Evolutionary conservation across 2,329 filamentous ascomycete species (phyloP), one percentile per base, ranked within the genome.

Genomic region (Lecanicillium sp.): DNA sequence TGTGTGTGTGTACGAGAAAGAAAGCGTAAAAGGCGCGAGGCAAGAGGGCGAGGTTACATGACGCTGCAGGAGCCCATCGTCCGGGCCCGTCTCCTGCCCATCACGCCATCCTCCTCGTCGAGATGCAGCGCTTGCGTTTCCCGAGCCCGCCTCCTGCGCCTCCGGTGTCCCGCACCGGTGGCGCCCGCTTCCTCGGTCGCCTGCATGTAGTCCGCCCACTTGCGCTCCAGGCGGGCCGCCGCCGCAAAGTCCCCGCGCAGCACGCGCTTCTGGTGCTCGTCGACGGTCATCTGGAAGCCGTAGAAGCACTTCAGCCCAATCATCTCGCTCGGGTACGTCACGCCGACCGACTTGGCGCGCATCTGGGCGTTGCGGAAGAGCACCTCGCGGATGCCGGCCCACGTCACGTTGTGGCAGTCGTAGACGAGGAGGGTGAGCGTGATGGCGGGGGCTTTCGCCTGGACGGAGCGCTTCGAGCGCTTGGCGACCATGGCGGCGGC

Each of bases 181-280:
- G 78, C 78, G 3, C 84, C 86, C 0, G 86, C 87, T 62, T 96
- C 91, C 64, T 95, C 89, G 43, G 80, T 87, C 14, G 87, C 83
- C 68, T 94, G 87, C 90, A 96, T 96, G 64, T 89, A 95, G 47
- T 94, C 86, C 0, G 86, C 85, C 91, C 91, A 97, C 63, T 91
- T 94, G 54, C 83, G 77, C 71, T 95, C 90, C 17, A 97, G 73
- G n/a, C 87, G 74, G 30, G 75, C 76, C 1, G 93, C 93, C 1
- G 86, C 77, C 0, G 75, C 72, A 50, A 89, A 77, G 52, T 95
- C 87, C 6, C 88, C 88, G 4, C 79, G 74, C 44, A 95, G 65
- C 1, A 96, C 87, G 4, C 90, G 81, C 68, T 90, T 91, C 45
- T 83, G 90, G 66, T 97, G 91, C 64, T 96, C 90, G 56, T 96